Evolutionary conservation across 2,329 filamentous ascomycete genomes (phyloP).

Genomic region (Paecilomyces sp.): DNA sequence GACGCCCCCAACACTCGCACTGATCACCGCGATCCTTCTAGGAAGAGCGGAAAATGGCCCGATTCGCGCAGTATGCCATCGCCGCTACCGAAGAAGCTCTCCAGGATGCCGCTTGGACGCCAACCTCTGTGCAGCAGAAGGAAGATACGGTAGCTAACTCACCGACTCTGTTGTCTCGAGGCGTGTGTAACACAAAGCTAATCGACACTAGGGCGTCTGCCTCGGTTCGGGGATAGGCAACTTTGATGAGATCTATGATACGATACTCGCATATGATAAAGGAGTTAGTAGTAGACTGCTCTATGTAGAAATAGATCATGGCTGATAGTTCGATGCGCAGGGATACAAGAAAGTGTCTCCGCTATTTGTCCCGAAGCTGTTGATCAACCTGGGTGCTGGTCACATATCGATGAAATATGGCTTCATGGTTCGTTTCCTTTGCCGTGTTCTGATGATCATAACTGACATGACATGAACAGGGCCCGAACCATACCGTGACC

Average conservation of each 20-base stretch:
- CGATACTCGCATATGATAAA: constrained; percentile 66
- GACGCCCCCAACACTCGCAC: constrained; percentile 4
- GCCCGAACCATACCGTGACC: constrained; percentile 86
- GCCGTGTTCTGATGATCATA: neutral
- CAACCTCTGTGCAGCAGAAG: constrained; percentile 52
- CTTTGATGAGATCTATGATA: constrained; percentile 81
- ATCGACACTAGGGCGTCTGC: constrained; percentile 63
- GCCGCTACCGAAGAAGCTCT: constrained; percentile 82
- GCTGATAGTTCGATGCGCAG: constrained; percentile 36
- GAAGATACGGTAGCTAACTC: constrained; percentile 58
- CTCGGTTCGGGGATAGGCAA: constrained; percentile 94
- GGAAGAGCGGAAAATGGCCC: constrained; percentile 75
- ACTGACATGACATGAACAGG: constrained; percentile 37
- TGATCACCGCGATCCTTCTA: constrained; percentile 16
- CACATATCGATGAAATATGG: constrained; percentile 91
- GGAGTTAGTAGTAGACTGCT: constrained; percentile 48
- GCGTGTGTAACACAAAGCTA: constrained; percentile 1
- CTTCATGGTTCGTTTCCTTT: constrained; percentile 48
- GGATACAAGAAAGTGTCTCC: constrained; percentile 92
- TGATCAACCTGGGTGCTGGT: constrained; percentile 92
- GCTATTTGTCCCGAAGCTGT: constrained; percentile 81
- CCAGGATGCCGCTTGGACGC: constrained; percentile 70
- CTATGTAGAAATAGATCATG: neutral
- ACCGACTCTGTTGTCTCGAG: neutral
- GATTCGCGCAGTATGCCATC: constrained; percentile 85